Percentiles rank a stretch among this genome's conserved stretches.
phyloP scores from a whole-genome alignment of 306 rosid genomes.

The Casuarina cunninghamiana region DNA sequence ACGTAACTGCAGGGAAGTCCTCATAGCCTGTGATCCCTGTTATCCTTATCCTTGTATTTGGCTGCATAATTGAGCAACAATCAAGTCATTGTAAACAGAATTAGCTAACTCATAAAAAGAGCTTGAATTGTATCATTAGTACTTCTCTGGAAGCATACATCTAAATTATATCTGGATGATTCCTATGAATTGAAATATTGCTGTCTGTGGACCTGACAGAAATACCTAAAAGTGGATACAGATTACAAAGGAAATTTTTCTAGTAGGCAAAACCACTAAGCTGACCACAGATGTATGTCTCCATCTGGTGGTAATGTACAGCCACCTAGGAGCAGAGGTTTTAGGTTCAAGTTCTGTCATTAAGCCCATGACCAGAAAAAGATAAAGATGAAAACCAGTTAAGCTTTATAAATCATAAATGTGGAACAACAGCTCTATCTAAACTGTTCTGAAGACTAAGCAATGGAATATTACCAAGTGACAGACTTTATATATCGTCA shows the following conservation, averaged over 20 bases:
- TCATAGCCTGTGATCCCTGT: slow-evolving; percentile 87
- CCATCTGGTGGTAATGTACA: not conserved
- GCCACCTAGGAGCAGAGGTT: not conserved
- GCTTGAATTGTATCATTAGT: not conserved
- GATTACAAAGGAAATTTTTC: not conserved
- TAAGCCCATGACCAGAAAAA: not conserved
- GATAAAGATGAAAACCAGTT: not conserved
- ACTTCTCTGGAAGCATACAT: not conserved
- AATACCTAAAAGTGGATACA: not conserved
- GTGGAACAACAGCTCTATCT: not conserved
- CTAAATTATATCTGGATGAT: not conserved
- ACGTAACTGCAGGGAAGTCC: slow-evolving; percentile 75
- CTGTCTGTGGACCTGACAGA: not conserved
- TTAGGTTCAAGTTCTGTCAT: not conserved
- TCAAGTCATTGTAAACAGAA: slow-evolving; percentile 27
- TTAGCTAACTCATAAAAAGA: not conserved
- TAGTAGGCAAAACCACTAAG: not conserved
- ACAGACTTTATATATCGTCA: not conserved
- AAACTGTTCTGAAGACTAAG: not conserved
- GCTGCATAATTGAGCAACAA: slow-evolving; percentile 57
- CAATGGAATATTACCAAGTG: not conserved
- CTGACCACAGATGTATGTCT: not conserved
- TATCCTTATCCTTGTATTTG: slow-evolving; percentile 79
- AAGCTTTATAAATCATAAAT: not conserved
- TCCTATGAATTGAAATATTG: not conserved